phyloP scores from a whole-genome alignment of 106 monocot genomes.

The Vanilla planifolia region DNA sequence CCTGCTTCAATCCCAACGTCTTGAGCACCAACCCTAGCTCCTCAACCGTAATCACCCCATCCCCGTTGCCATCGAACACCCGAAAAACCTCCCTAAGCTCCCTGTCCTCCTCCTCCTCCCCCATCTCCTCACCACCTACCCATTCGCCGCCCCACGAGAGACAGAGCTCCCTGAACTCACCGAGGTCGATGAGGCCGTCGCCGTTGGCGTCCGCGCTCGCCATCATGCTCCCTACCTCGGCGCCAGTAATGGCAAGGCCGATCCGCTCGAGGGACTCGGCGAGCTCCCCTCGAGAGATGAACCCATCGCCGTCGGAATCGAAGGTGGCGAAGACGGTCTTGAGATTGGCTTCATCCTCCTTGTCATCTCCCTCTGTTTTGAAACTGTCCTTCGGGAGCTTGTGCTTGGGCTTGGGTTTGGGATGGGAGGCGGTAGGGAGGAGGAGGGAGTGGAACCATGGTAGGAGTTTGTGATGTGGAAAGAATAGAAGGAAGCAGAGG shows the following conservation, averaged over 20 bases:
- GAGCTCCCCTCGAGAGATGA: conserved; percentile 44
- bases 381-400: not conserved
- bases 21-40: conserved; percentile 40
- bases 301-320: conserved; percentile 49
- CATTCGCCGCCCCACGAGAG: conserved; percentile 8
- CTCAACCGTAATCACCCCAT: conserved; percentile 54
- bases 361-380: not conserved
- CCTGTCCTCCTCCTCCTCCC: conserved; percentile 16
- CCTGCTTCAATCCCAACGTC: conserved; percentile 35
- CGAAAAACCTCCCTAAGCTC: conserved; percentile 45
- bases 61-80: conserved; percentile 54
- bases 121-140: not conserved
- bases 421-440: not conserved
- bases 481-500: conserved; percentile 1
- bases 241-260: conserved; percentile 10
- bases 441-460: conserved; percentile 6
- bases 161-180: conserved; percentile 42
- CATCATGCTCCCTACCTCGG: conserved; percentile 28
- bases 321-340: conserved; percentile 36
- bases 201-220: conserved; percentile 33
- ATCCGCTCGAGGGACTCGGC: conserved; percentile 29
- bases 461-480: conserved; percentile 2
- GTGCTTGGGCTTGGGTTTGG: not conserved
- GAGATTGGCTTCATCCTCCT: conserved; percentile 6
- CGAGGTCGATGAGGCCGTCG: conserved; percentile 46